phyloP scores from a whole-genome alignment of 2,329 filamentous ascomycete genomes.

The Alternaria longipes region DNA sequence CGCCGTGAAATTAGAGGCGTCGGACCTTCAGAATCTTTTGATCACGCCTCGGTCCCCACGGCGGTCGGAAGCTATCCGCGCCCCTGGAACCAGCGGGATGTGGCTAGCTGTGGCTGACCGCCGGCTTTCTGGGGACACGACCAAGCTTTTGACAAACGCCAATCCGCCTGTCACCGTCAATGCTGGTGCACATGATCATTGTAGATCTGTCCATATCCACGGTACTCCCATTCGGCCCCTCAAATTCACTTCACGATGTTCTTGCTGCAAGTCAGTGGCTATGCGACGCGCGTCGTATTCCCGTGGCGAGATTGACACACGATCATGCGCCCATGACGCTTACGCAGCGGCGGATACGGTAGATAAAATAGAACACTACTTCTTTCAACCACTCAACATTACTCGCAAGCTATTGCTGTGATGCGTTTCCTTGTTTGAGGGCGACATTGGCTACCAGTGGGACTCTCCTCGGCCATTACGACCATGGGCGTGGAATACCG shows the following conservation, averaged over 20 bases:
- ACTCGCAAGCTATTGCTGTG: background rate
- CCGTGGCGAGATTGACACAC: slow-evolving; percentile 32
- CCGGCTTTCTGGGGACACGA: slow-evolving; percentile 7
- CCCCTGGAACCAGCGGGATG: slow-evolving; percentile 12
- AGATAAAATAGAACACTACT: background rate
- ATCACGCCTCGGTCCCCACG: slow-evolving; percentile 34
- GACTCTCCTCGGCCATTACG: slow-evolving; percentile 5
- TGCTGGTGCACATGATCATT: slow-evolving; percentile 7
- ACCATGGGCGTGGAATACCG: slow-evolving; percentile 8
- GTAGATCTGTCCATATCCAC: slow-evolving; percentile 7
- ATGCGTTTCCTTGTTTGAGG: background rate
- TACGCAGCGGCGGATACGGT: slow-evolving; percentile 2
- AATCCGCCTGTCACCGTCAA: slow-evolving; percentile 8
- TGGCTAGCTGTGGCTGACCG: slow-evolving; percentile 35
- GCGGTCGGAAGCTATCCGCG: slow-evolving; percentile 22
- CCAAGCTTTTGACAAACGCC: slow-evolving; percentile 9
- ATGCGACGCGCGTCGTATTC: slow-evolving; percentile 39
- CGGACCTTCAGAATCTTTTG: slow-evolving; percentile 33
- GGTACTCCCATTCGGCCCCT: slow-evolving; percentile 5
- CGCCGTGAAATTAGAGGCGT: slow-evolving; percentile 36
- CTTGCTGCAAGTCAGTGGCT: background rate
- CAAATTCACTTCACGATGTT: slow-evolving; percentile 21
- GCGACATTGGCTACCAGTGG: background rate
- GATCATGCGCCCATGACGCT: slow-evolving; percentile 13
- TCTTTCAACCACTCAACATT: background rate